These are phyloP conservation scores for Cladorrhinum sp. DNA, from an alignment of 2,329 filamentous ascomycete species.

Conservation along the genomic window DNA sequence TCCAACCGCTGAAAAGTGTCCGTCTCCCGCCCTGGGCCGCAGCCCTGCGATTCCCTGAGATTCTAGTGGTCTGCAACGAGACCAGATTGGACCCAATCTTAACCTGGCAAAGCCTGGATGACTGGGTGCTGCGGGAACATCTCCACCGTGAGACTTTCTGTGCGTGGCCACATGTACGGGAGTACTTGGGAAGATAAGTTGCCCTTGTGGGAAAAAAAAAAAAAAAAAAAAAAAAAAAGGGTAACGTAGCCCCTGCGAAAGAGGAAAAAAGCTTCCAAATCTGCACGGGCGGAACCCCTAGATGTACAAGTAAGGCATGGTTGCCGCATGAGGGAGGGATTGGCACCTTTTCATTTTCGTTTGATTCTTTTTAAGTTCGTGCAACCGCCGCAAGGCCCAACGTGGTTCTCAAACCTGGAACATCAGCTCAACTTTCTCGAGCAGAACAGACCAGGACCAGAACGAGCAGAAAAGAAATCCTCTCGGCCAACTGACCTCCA, in stretches of 20 bases:
- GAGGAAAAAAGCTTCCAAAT: background rate
- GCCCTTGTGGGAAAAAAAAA: background rate
- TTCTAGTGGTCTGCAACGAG: slow-evolving; percentile 23
- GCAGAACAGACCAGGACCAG: background rate
- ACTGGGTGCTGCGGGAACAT: slow-evolving; percentile 14
- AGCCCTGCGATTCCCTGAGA: slow-evolving; percentile 15
- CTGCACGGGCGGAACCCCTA: slow-evolving; percentile 12
- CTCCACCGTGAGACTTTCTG: slow-evolving; percentile 19
- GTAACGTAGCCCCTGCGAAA: slow-evolving; percentile 20
- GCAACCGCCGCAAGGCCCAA: slow-evolving; percentile 5
- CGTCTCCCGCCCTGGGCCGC: background rate
- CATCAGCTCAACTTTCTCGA: background rate
- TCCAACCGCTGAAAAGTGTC: slow-evolving; percentile 18
- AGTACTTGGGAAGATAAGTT: slow-evolving; percentile 13
- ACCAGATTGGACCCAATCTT: slow-evolving; percentile 11
- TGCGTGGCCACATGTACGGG: slow-evolving; percentile 30
- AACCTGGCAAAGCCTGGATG: slow-evolving; percentile 16
- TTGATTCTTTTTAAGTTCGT: slow-evolving; percentile 6
- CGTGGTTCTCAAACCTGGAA: slow-evolving; percentile 3
- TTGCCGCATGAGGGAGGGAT: slow-evolving; percentile 23
- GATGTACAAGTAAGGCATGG: slow-evolving; percentile 5
- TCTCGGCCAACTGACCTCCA: background rate
- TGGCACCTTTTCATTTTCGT: slow-evolving; percentile 15
- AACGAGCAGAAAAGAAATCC: background rate
- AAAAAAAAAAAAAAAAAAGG: slow-evolving; percentile 10